Percentiles rank a stretch among this genome's conserved stretches.
Evolutionary conservation across 2,329 filamentous ascomycete species (phyloP).

Genomic region (Pseudocercospora cruenta): DNA sequence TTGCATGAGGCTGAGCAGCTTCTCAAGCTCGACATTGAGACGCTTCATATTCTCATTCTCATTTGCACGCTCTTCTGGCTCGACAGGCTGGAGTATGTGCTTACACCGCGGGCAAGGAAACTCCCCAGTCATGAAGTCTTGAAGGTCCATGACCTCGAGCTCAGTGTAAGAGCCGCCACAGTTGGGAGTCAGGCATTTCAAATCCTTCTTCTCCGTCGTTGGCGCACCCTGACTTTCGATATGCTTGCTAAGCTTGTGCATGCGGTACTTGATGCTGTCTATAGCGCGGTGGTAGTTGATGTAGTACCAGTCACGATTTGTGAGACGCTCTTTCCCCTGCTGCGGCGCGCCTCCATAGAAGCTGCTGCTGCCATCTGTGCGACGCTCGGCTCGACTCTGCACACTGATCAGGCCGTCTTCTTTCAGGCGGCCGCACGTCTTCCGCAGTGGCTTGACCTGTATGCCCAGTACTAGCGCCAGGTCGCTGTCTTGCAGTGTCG

Average conservation of each 20-base stretch:
- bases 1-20: conserved; percentile 74
- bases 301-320: conserved; percentile 84
- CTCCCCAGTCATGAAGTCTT: conserved; percentile 56
- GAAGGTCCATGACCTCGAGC: conserved; percentile 82
- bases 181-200: conserved; percentile 68
- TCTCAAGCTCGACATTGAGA: conserved; percentile 78
- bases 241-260: conserved; percentile 83
- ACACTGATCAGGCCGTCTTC: conserved; percentile 85
- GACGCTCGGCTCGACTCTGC: conserved; percentile 56
- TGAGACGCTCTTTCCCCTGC: conserved; percentile 40
- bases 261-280: conserved; percentile 93
- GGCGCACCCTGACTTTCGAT: conserved; percentile 83
- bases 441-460: conserved; percentile 79
- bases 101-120: conserved; percentile 85
- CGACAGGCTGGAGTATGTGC: conserved; percentile 61
- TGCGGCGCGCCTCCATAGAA: conserved; percentile 30
- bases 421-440: conserved; percentile 79
- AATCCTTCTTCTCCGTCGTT: conserved; percentile 84
- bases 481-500: conserved; percentile 79
- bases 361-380: conserved; percentile 37
- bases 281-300: conserved; percentile 94
- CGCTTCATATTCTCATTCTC: conserved; percentile 68
- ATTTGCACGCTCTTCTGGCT: conserved; percentile 62
- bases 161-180: conserved; percentile 87
- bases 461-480: conserved; percentile 47